A percentile compares a stretch with the other conserved stretches of the same genome.
These are phyloP conservation scores for Meyerozyma athensensis DNA, from an alignment of 1,139 yeast species.

Conservation along the genomic window DNA sequence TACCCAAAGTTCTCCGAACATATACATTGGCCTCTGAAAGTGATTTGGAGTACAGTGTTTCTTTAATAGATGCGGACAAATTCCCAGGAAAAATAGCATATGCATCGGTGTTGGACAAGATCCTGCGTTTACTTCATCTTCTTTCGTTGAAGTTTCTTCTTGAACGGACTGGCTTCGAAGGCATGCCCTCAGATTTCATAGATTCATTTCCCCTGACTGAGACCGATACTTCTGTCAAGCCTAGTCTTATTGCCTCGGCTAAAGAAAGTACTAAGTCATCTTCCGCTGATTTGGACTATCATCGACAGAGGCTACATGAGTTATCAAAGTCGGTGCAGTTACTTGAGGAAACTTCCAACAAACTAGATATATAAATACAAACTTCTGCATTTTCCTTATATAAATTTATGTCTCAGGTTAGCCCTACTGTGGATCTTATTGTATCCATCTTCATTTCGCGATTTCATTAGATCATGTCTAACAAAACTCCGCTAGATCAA, in stretches of 20 bases:
- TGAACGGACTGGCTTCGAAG: constrained; percentile 12
- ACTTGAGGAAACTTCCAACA: background rate
- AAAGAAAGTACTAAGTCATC: too few relatives aligned
- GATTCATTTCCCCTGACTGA: background rate
- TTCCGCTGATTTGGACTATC: too few relatives aligned
- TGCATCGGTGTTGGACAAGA: constrained; percentile 14
- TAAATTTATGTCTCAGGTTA: too few relatives aligned
- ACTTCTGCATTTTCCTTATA: too few relatives aligned
- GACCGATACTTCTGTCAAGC: background rate
- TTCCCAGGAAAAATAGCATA: constrained; percentile 19
- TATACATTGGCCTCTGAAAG: constrained; percentile 8
- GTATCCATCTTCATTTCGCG: background rate
- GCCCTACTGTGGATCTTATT: too few relatives aligned
- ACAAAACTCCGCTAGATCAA: background rate
- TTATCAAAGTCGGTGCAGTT: background rate
- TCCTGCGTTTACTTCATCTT: constrained; percentile 16
- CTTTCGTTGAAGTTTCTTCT: constrained; percentile 21
- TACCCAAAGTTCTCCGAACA: constrained; percentile 6
- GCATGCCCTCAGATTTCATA: background rate
- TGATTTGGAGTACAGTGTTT: constrained; percentile 13
- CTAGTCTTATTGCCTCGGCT: too few relatives aligned
- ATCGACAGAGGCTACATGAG: too few relatives aligned
- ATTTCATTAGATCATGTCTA: background rate
- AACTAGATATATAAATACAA: background rate
- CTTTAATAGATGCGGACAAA: constrained; percentile 11